Evolutionary conservation across 2,329 filamentous ascomycete genomes (phyloP).

Genomic region (Trichoderma sp.): DNA sequence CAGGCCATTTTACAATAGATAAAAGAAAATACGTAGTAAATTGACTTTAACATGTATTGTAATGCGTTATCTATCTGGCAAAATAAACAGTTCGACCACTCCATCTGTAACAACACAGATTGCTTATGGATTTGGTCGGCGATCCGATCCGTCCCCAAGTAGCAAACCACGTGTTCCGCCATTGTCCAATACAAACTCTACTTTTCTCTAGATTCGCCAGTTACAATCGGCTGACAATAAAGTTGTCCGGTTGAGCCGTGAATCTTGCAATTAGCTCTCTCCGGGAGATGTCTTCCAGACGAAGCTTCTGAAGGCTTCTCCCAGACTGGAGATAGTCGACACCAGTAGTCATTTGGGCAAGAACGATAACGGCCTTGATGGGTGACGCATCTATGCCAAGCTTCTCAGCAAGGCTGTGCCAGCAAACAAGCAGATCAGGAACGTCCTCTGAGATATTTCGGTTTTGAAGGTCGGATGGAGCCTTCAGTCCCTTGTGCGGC

Average conservation of each 20-base stretch:
- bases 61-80: neutral
- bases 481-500: neutral
- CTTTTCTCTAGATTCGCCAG: neutral
- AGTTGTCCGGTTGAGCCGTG: neutral
- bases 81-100: neutral
- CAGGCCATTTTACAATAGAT: neutral
- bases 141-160: neutral
- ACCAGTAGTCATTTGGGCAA: neutral
- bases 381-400: neutral
- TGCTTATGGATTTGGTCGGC: neutral
- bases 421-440: neutral
- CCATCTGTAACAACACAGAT: neutral
- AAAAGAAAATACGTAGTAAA: neutral
- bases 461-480: neutral
- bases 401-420: neutral
- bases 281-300: neutral
- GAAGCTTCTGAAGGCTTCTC: neutral
- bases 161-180: neutral
- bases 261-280: neutral
- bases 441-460: neutral
- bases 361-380: neutral
- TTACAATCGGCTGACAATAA: neutral
- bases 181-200: neutral
- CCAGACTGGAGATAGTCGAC: neutral
- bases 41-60: neutral